These are phyloP conservation scores for Funneliformis geosporum DNA, from an alignment of 192 early-diverging fungal species.

Conservation along the genomic window DNA sequence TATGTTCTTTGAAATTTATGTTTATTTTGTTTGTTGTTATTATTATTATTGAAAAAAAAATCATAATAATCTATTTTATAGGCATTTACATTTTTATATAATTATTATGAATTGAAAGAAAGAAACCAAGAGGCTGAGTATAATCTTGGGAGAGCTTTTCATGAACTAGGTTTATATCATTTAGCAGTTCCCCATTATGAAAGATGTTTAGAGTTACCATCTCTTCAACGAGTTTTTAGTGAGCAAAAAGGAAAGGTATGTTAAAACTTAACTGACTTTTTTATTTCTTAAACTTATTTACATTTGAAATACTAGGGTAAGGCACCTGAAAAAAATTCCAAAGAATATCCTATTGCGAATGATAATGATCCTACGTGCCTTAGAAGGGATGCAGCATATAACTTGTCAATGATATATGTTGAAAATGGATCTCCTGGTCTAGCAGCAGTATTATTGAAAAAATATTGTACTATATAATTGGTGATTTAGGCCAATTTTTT, in stretches of 20 bases:
- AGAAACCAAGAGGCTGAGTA: constrained; percentile 69
- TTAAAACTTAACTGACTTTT: background rate
- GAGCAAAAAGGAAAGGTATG: constrained; percentile 27
- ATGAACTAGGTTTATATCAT: constrained; percentile 68
- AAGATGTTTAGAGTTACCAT: constrained; percentile 65
- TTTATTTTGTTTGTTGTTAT: background rate
- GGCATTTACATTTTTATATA: constrained; percentile 66
- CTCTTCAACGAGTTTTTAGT: constrained; percentile 36
- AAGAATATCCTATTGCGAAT: background rate
- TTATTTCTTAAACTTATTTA: background rate
- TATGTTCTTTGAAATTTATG: background rate
- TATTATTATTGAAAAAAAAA: background rate
- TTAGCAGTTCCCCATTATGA: constrained; percentile 88
- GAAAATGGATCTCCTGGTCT: constrained; percentile 69
- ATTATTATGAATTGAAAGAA: constrained; percentile 56
- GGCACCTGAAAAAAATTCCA: background rate
- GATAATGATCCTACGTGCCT: constrained; percentile 55
- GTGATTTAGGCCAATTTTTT: background rate
- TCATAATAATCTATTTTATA: background rate
- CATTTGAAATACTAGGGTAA: background rate
- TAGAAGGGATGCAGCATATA: constrained; percentile 87
- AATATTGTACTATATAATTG: constrained; percentile 75
- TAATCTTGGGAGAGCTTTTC: constrained; percentile 89
- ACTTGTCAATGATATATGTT: constrained; percentile 80
- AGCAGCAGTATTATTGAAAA: constrained; percentile 68